These are phyloP conservation scores for Trichoderma simmonsii DNA, from an alignment of 2,329 filamentous ascomycete species.

Conservation along the genomic window DNA sequence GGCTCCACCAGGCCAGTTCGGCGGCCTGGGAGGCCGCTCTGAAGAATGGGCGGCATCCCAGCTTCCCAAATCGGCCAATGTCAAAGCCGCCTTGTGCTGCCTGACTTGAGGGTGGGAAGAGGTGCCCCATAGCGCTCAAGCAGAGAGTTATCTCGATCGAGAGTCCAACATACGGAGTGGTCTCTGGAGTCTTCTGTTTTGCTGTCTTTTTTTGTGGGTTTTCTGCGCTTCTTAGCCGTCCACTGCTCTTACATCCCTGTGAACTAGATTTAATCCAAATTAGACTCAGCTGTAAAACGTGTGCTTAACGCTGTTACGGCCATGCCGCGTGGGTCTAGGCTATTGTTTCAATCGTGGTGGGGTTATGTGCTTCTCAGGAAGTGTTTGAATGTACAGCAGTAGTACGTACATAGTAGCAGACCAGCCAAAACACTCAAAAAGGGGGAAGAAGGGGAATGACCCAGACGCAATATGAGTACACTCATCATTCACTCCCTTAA, in stretches of 20 bases:
- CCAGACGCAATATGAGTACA: not conserved
- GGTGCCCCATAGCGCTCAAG: not conserved
- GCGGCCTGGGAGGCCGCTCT: not conserved
- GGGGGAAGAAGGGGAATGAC: not conserved
- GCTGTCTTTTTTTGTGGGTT: not conserved
- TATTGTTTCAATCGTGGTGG: not conserved
- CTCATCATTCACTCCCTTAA: not conserved
- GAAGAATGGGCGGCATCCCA: not conserved
- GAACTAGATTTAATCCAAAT: not conserved
- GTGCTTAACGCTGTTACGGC: not conserved
- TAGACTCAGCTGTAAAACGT: not conserved
- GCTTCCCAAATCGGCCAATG: not conserved
- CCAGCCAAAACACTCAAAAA: not conserved
- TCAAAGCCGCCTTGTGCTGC: not conserved
- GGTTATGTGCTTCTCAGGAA: not conserved
- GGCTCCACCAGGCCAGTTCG: not conserved
- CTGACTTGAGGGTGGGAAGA: not conserved
- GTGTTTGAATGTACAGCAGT: not conserved
- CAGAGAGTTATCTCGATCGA: not conserved
- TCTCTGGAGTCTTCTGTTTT: not conserved
- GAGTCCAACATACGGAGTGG: not conserved
- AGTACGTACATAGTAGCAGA: not conserved
- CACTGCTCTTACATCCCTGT: not conserved
- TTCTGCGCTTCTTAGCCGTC: not conserved
- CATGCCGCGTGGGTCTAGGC: not conserved